Base-by-base conservation (phyloP, 805 yeast genomes). In the Cyberlindnera saturnus region DNA sequence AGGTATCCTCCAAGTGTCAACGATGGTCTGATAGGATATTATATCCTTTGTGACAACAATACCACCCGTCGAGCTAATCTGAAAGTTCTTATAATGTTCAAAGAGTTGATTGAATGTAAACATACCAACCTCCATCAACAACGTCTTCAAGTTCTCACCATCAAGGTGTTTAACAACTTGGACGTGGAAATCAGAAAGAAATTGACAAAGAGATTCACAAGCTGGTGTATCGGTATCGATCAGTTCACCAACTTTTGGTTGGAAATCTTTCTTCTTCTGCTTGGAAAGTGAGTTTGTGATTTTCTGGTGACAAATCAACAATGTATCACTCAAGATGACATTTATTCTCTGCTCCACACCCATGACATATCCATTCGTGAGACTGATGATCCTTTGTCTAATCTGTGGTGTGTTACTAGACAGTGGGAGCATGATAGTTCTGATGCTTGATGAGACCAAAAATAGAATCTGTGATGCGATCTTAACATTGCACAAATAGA, bases 11-110 rank as follows among this genome's bases (percentile, higher is more conserved):
- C 93, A 87, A 35, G 71, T 71, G 43, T 81, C 87, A 35, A 85
- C 72, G 13, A 76, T 70, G 14, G 75, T 70, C 60, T 87, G 91
- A 56, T 82, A 86, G 37, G 85, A 76, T 32, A 85, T 83, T 7
- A 86, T 79, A 63, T 90, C 97, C 54, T 82, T 85, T 0, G 95
- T 86, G 13, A 87, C 74, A 13, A 84, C 77, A 47, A 82, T 71
- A 28, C 96, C 96, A 41, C 97, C 98, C 6, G 81, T 77, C 2
- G 88, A 79, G 52, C 79, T 85, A 49, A 90, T 86, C 34, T 77
- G 79, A 59, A 78, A 86, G 55, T 81, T 84, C 47, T 81, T 80
- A 60, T 82, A 82, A 59, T 90, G 96, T 23, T 71, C 75, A 52
- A 87, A 66, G 38, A 91, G 64, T 36, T 77, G 68, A 23, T 71